These are phyloP conservation scores for Pyrenochaeta sp. DNA, from an alignment of 2,329 filamentous ascomycete genomes.

Conservation along the genomic window DNA sequence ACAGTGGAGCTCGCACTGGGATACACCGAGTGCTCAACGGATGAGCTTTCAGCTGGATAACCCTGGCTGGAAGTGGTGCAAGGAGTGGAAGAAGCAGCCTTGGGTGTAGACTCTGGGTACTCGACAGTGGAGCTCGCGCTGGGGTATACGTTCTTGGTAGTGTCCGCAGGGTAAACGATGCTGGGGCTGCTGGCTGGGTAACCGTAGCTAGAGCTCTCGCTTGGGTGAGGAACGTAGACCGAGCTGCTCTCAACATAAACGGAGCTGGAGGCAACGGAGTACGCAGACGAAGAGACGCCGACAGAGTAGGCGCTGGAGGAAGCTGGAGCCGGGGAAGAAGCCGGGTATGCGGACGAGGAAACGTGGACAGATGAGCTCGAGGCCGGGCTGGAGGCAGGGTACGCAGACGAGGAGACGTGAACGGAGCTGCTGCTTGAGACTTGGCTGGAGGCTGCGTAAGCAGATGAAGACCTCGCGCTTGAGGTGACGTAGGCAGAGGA, in stretches of 20 bases:
- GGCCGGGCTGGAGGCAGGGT: background rate
- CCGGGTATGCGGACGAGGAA: background rate
- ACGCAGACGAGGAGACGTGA: background rate
- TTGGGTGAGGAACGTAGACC: conserved; percentile 3
- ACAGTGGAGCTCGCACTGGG: background rate
- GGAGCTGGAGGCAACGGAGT: background rate
- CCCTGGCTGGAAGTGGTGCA: background rate
- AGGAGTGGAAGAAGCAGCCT: background rate
- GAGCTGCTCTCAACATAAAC: conserved; percentile 5
- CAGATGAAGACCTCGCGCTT: conserved; percentile 2
- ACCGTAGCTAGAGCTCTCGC: background rate
- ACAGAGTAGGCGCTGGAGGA: conserved; percentile 1
- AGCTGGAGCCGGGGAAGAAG: background rate
- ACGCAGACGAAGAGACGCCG: background rate
- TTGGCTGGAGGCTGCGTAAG: background rate
- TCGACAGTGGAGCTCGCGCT: background rate
- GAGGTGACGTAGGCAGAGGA: conserved; percentile 8
- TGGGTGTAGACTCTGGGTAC: conserved; percentile 9
- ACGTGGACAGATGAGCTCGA: conserved; percentile 2
- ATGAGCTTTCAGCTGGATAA: background rate
- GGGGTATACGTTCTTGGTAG: conserved; percentile 2
- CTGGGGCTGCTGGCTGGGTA: conserved; percentile 7
- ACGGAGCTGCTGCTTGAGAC: background rate
- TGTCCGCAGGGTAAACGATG: conserved; percentile 15
- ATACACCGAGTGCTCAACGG: background rate